These are phyloP conservation scores for Globisporangium lucens DNA, from an alignment of 352 stramenopile genomes.

Conservation along the genomic window DNA sequence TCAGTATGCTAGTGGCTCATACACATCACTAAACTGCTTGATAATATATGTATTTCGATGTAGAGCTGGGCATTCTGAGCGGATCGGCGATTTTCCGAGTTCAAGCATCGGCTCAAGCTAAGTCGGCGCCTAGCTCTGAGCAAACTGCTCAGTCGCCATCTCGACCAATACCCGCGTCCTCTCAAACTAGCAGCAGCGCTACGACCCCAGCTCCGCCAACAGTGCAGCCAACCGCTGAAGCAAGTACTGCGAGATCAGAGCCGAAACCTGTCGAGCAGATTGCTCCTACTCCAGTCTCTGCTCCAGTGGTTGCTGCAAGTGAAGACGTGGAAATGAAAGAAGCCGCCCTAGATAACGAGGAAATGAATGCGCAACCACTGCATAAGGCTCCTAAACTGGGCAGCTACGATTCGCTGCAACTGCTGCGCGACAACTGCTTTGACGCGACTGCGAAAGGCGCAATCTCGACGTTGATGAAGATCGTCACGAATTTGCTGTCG, in stretches of 20 bases:
- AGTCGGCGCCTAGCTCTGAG: not conserved
- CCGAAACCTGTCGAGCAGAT: not conserved
- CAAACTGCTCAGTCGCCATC: not conserved
- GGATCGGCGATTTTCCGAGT: constrained; percentile 86
- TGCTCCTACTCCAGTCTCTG: not conserved
- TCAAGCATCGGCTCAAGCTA: constrained; percentile 20
- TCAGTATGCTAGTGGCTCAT: not conserved
- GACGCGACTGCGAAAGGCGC: constrained; percentile 59
- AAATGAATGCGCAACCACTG: not conserved
- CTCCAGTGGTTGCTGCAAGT: not conserved
- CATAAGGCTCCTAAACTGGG: constrained; percentile 23
- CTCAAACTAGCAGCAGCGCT: not conserved
- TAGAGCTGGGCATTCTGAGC: constrained; percentile 75
- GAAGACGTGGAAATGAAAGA: constrained; percentile 61
- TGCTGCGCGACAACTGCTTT: constrained; percentile 73
- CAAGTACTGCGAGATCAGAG: not conserved
- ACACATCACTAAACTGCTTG: not conserved
- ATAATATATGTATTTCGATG: not conserved
- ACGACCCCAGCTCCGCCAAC: not conserved
- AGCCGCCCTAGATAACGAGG: constrained; percentile 1
- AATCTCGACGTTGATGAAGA: constrained; percentile 82
- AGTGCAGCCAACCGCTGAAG: not conserved
- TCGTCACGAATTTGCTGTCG: constrained; percentile 82
- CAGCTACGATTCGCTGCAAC: constrained; percentile 61
- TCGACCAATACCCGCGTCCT: not conserved